phyloP scores from a whole-genome alignment of 768 basidiomycete genomes.

The Fibroporia radiculosa region DNA sequence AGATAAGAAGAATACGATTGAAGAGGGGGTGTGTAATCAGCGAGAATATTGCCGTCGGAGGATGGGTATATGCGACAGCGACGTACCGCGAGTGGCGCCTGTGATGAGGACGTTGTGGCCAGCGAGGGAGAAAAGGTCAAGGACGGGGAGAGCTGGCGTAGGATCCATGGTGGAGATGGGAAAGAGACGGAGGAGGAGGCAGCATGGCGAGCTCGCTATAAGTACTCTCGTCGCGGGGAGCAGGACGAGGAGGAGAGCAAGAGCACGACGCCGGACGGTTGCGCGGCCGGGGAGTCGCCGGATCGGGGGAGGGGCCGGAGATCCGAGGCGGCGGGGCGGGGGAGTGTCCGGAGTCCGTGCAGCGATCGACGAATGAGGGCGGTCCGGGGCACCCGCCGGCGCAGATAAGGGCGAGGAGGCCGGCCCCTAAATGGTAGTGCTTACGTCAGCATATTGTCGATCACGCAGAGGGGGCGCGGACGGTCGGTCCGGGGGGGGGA shows the following conservation, averaged over 20 bases:
- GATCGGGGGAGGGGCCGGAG: slow-evolving; percentile 15
- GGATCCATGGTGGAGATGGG: slow-evolving; percentile 36
- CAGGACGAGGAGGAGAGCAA: neutral
- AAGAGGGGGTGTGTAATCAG: neutral
- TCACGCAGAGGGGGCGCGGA: slow-evolving; percentile 18
- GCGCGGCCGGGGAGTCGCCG: slow-evolving; percentile 15
- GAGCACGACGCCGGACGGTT: neutral
- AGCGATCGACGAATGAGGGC: no score
- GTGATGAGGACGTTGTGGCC: slow-evolving; percentile 72
- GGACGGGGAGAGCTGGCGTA: slow-evolving; percentile 41
- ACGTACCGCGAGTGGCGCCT: slow-evolving; percentile 65
- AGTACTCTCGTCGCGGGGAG: neutral
- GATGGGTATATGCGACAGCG: neutral
- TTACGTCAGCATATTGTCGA: slow-evolving; percentile 12
- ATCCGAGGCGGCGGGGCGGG: slow-evolving; percentile 8
- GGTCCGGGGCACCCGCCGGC: no score
- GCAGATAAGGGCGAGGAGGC: neutral
- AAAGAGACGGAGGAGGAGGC: neutral
- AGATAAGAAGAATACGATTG: slow-evolving; percentile 4
- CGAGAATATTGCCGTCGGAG: neutral
- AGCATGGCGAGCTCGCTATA: neutral
- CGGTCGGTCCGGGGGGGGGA: slow-evolving; percentile 24
- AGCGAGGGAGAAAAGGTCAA: slow-evolving; percentile 57
- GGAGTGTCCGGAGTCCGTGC: no score
- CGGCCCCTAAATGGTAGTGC: neutral